Percentiles rank a stretch among this genome's conserved stretches.
These are phyloP conservation scores for Spathaspora gorwiae DNA, from an alignment of 805 yeast genomes.

Conservation along the genomic window DNA sequence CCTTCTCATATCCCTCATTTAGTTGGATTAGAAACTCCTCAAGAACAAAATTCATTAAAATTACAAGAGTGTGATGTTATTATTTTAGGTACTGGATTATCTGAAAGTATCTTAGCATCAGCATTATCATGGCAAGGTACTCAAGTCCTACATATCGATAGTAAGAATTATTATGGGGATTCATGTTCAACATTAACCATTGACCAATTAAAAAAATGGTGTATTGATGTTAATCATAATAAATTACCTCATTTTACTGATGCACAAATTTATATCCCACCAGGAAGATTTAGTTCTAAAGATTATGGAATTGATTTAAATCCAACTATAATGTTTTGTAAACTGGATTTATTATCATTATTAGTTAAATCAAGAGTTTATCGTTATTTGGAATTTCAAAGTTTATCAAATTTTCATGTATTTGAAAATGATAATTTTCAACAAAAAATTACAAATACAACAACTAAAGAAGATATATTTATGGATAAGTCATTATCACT, in stretches of 20 bases:
- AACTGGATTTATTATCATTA: conserved; percentile 77
- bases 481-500: conserved; percentile 78
- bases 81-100: conserved; percentile 88
- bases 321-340: conserved; percentile 85
- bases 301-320: conserved; percentile 85
- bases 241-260: conserved; percentile 48
- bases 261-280: conserved; percentile 78
- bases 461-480: conserved; percentile 87
- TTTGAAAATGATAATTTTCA: conserved; percentile 89
- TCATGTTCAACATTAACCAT: conserved; percentile 78
- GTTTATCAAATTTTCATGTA: conserved; percentile 86
- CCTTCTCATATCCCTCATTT: conserved; percentile 59
- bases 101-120: conserved; percentile 85
- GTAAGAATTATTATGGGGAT: conserved; percentile 85
- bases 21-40: conserved; percentile 75
- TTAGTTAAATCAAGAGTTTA: conserved; percentile 82
- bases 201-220: conserved; percentile 85
- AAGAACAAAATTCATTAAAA: conserved; percentile 54
- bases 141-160: conserved; percentile 85
- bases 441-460: conserved; percentile 59
- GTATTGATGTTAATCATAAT: conserved; percentile 57
- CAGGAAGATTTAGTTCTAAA: conserved; percentile 49
- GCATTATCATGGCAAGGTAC: conserved; percentile 98
- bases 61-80: conserved; percentile 72
- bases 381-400: conserved; percentile 87